phyloP scores from a whole-genome alignment of 805 yeast species.

The Cyberlindnera samutprakarnensis region DNA sequence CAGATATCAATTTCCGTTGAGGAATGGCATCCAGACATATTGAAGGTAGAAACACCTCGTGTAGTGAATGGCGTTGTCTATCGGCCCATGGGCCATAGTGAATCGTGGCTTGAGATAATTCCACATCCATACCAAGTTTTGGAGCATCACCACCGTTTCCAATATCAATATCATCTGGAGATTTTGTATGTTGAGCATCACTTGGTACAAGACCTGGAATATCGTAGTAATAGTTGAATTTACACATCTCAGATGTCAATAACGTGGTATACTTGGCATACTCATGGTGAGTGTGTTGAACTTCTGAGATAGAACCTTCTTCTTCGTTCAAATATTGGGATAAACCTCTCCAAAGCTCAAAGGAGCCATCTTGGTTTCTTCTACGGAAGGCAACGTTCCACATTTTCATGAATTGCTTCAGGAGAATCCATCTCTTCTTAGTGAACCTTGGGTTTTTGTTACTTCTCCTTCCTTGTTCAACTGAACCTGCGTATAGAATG shows the following conservation, averaged over 20 bases:
- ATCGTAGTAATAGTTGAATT: conserved; percentile 62
- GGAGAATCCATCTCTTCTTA: conserved; percentile 3
- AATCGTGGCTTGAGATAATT: conserved; percentile 51
- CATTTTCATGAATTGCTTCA: conserved; percentile 3
- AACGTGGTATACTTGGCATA: conserved; percentile 77
- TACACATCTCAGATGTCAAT: conserved; percentile 49
- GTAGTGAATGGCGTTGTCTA: conserved; percentile 64
- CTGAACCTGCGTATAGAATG: conserved; percentile 45
- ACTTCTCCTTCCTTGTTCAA: conserved; percentile 1
- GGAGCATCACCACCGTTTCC: conserved; percentile 57
- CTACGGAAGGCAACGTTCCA: conserved; percentile 1
- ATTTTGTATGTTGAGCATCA: conserved; percentile 23
- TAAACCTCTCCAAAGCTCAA: conserved; percentile 68
- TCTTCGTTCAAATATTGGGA: conserved; percentile 51
- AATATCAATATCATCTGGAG: conserved; percentile 42
- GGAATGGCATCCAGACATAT: conserved; percentile 50
- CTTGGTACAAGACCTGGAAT: conserved; percentile 57
- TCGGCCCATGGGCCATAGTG: conserved; percentile 97
- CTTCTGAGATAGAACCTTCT: conserved; percentile 25
- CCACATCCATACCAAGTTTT: conserved; percentile 51
- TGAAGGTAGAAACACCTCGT: conserved; percentile 59
- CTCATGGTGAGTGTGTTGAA: conserved; percentile 43
- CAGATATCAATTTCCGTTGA: conserved; percentile 34
- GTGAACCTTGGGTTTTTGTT: conserved; percentile 1
- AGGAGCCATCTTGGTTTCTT: conserved; percentile 6